Evolutionary conservation across 345 rosid genomes (phyloP).

Genomic region (Aquilaria yunnanensis): DNA sequence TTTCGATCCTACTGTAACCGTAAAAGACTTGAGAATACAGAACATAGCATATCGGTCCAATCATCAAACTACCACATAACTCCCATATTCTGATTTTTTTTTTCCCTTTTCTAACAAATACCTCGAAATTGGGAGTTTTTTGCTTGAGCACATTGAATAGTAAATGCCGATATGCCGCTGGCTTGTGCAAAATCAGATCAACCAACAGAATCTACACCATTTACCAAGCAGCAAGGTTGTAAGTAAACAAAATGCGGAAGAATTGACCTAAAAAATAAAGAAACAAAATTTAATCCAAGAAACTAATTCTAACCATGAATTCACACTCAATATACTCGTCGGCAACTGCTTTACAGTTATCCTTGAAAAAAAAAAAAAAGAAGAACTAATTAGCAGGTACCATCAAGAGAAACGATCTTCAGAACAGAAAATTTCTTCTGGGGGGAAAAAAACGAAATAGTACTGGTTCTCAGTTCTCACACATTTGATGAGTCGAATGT

Average conservation of each 20-base stretch:
- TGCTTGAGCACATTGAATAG: constrained; percentile 58
- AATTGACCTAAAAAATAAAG: constrained; percentile 4
- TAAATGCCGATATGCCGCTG: constrained; percentile 69
- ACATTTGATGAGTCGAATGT: constrained; percentile 76
- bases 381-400: background rate
- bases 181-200: constrained; percentile 84
- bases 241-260: background rate
- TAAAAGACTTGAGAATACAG: too few relatives aligned
- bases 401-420: background rate
- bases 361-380: constrained; percentile 25
- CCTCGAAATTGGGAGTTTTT: constrained; percentile 42
- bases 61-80: background rate
- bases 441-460: background rate
- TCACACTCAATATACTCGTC: constrained; percentile 82
- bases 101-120: constrained; percentile 9
- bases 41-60: too few relatives aligned
- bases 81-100: too few relatives aligned
- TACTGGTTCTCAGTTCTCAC: constrained; percentile 23
- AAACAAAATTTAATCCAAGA: background rate
- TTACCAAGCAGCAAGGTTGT: background rate
- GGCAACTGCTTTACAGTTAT: constrained; percentile 61
- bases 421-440: background rate
- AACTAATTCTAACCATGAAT: constrained; percentile 41
- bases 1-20: background rate
- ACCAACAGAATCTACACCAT: constrained; percentile 58